Conservation (phyloP, 441 rosid species). For the Populus hybrid region DNA sequence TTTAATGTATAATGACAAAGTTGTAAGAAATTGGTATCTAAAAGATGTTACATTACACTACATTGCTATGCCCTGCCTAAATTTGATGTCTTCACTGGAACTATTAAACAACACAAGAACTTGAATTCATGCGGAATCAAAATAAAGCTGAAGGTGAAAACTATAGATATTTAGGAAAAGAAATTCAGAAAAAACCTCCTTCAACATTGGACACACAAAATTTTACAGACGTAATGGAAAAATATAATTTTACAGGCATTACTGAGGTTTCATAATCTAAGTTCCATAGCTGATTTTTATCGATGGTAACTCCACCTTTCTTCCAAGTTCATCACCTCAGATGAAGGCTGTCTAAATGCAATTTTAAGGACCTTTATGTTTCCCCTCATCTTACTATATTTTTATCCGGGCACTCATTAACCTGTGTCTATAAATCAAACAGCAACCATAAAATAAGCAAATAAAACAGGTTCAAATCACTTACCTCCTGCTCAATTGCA, state of each 20-base stretch:
- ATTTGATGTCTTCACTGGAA: neutral
- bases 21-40: neutral
- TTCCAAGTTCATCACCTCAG: neutral
- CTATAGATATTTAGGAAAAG: neutral
- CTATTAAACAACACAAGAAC: neutral
- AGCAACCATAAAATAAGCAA: slow-evolving; percentile 13
- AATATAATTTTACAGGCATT: neutral
- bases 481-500: slow-evolving; percentile 94
- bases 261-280: neutral
- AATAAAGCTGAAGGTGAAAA: neutral
- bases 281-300: neutral
- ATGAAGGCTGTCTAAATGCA: neutral
- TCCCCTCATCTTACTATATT: neutral
- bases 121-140: neutral
- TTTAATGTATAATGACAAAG: neutral
- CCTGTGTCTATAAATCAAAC: neutral
- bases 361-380: neutral
- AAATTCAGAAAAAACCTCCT: no score
- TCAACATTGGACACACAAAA: neutral
- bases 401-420: neutral
- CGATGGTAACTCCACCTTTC: neutral
- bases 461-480: slow-evolving; percentile 23
- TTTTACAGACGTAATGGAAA: slow-evolving; percentile 1
- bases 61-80: neutral
- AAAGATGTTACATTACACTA: neutral